phyloP scores from a whole-genome alignment of 2,329 filamentous ascomycete genomes.

The Sporothrix luriei region DNA sequence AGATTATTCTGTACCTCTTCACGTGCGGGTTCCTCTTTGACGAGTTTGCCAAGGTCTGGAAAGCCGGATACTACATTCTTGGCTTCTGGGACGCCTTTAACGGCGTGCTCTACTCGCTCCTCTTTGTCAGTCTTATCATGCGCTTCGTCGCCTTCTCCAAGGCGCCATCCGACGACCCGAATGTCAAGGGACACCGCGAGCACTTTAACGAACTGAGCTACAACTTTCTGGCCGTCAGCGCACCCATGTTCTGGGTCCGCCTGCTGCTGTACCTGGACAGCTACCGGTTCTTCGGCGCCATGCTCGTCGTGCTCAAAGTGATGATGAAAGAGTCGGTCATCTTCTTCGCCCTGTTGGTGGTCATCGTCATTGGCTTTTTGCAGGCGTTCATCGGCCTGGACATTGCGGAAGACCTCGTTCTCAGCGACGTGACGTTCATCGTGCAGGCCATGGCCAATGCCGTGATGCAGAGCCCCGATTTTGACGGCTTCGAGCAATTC shows the following conservation, averaged over 20 bases:
- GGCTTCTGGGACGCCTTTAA: slow-evolving; percentile 99
- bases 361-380: slow-evolving; percentile 84
- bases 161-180: slow-evolving; percentile 39
- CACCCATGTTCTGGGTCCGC: slow-evolving; percentile 96
- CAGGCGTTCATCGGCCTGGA: slow-evolving; percentile 95
- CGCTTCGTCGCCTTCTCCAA: slow-evolving; percentile 78
- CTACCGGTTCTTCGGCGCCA: slow-evolving; percentile 93
- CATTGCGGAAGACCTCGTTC: slow-evolving; percentile 70
- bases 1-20: slow-evolving; percentile 85
- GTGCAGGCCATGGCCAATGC: slow-evolving; percentile 83
- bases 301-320: slow-evolving; percentile 94
- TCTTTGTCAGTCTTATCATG: slow-evolving; percentile 76
- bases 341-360: slow-evolving; percentile 86
- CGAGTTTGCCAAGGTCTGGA: slow-evolving; percentile 86
- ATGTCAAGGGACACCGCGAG: slow-evolving; percentile 51
- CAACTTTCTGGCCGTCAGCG: slow-evolving; percentile 89
- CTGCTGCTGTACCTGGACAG: slow-evolving; percentile 91
- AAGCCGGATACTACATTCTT: slow-evolving; percentile 87
- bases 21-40: slow-evolving; percentile 89
- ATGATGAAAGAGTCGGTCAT: slow-evolving; percentile 95
- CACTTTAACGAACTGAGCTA: slow-evolving; percentile 82
- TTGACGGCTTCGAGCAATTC: slow-evolving; percentile 84
- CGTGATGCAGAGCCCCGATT: slow-evolving; percentile 89
- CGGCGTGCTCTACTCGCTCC: slow-evolving; percentile 73
- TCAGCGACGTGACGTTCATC: slow-evolving; percentile 72